Conservation (phyloP, 1,284 basidiomycete species). For the Schizophyllum amplum region DNA sequence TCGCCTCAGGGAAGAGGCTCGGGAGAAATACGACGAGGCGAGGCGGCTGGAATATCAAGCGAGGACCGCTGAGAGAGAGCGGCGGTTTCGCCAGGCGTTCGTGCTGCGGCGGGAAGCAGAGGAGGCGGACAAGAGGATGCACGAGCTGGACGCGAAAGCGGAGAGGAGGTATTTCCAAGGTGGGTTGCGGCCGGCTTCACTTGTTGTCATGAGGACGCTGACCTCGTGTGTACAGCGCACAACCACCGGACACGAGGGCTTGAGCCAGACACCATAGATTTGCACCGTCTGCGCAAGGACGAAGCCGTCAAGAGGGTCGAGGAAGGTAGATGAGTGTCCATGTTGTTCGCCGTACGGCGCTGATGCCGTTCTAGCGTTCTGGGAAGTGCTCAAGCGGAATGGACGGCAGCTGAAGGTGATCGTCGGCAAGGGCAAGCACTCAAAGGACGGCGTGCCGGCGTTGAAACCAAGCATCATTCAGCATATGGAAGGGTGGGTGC, state of each 20-base stretch:
- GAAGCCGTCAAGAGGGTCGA: slow-evolving; percentile 64
- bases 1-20: slow-evolving; percentile 28
- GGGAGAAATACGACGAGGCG: slow-evolving; percentile 24
- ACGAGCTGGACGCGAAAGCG: slow-evolving; percentile 31
- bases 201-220: slow-evolving; percentile 1
- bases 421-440: slow-evolving; percentile 74
- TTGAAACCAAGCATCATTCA: slow-evolving; percentile 68
- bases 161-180: slow-evolving; percentile 32
- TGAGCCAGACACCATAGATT: slow-evolving; percentile 49
- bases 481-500: slow-evolving; percentile 51
- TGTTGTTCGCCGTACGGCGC: slow-evolving; percentile 36
- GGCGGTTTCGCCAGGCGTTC: slow-evolving; percentile 27
- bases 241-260: slow-evolving; percentile 26
- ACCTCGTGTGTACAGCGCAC: slow-evolving; percentile 28
- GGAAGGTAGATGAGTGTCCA: slow-evolving; percentile 48
- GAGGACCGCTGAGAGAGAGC: slow-evolving; percentile 21
- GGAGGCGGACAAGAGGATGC: slow-evolving; percentile 22
- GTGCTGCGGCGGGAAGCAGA: slow-evolving; percentile 28
- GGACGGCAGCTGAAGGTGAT: slow-evolving; percentile 53
- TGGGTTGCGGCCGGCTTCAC: slow-evolving; percentile 15
- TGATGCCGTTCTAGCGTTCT: background rate
- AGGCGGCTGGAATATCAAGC: slow-evolving; percentile 21
- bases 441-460: slow-evolving; percentile 55
- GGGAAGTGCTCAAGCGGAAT: background rate
- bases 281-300: slow-evolving; percentile 67